These are phyloP conservation scores for Epicoccum nigrum DNA, from an alignment of 2,329 filamentous ascomycete genomes.

Conservation along the genomic window DNA sequence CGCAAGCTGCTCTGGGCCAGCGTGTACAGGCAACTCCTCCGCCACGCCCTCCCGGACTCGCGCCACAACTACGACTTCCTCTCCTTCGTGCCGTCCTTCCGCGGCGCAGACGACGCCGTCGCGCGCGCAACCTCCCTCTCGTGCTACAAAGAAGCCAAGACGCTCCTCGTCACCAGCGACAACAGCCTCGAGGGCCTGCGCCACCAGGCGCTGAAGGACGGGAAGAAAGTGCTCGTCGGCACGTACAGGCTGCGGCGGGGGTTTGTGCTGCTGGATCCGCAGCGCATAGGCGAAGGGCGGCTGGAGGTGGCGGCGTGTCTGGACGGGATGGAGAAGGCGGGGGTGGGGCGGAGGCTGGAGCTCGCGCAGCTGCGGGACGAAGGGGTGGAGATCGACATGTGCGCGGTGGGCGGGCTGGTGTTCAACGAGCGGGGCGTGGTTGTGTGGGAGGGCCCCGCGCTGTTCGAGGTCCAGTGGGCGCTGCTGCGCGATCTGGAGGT, in stretches of 20 bases:
- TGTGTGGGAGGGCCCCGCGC: conserved; percentile 51
- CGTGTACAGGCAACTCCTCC: conserved; percentile 47
- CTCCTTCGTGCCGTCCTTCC: conserved; percentile 53
- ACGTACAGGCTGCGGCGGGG: conserved; percentile 52
- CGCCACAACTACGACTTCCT: conserved; percentile 54
- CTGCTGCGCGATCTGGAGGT: conserved; percentile 47
- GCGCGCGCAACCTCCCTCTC: conserved; percentile 39
- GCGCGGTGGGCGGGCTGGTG: conserved; percentile 50
- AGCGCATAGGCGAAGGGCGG: conserved; percentile 32
- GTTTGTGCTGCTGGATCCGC: conserved; percentile 51
- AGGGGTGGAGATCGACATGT: conserved; percentile 41
- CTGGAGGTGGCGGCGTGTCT: conserved; percentile 47
- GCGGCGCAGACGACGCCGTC: conserved; percentile 44
- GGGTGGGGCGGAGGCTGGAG: conserved; percentile 44
- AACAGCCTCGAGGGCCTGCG: conserved; percentile 54
- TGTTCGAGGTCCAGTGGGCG: conserved; percentile 54
- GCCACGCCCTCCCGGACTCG: conserved; percentile 52
- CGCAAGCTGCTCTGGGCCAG: conserved; percentile 32
- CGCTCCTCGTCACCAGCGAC: conserved; percentile 52
- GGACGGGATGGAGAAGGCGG: conserved; percentile 53
- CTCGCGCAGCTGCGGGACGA: conserved; percentile 45
- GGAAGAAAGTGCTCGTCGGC: conserved; percentile 51
- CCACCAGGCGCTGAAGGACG: conserved; percentile 47
- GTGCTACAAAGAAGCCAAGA: conserved; percentile 39
- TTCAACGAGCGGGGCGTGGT: conserved; percentile 49